Conservation (phyloP, 2,329 filamentous ascomycete species). For the Ambrosiella beaveri region DNA sequence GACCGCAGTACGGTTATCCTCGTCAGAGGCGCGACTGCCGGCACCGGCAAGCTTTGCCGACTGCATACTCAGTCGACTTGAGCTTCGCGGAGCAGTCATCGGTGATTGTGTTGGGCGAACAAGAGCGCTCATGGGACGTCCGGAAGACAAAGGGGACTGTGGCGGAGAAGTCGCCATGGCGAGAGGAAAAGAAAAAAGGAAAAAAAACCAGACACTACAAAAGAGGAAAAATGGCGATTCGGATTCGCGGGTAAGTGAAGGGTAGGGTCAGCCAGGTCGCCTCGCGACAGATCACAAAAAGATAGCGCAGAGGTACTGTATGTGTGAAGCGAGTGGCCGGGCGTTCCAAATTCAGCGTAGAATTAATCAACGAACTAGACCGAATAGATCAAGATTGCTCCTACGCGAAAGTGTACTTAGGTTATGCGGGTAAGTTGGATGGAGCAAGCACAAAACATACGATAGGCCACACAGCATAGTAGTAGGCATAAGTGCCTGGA, state of each 20-base stretch:
- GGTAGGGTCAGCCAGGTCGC: not conserved
- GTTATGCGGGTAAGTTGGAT: not conserved
- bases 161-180: constrained; percentile 54
- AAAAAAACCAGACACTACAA: not conserved
- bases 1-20: constrained; percentile 78
- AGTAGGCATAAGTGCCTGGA: not conserved
- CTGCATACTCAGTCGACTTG: constrained; percentile 69
- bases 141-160: constrained; percentile 42
- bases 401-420: not conserved
- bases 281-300: not conserved
- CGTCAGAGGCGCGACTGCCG: constrained; percentile 72
- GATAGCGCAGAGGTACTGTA: not conserved
- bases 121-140: constrained; percentile 67
- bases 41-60: constrained; percentile 51
- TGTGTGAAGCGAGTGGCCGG: not conserved
- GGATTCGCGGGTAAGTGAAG: constrained; percentile 1
- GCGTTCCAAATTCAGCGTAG: not conserved
- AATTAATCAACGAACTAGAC: not conserved
- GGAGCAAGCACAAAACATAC: not conserved
- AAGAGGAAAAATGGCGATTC: not conserved
- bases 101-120: constrained; percentile 36
- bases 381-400: not conserved
- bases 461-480: not conserved
- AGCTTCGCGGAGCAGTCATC: constrained; percentile 43
- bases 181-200: constrained; percentile 3